Percentiles rank a stretch among this genome's conserved stretches.
These are phyloP conservation scores for Pestalotiopsis sp. DNA, from an alignment of 2,329 filamentous ascomycete genomes.

Conservation along the genomic window DNA sequence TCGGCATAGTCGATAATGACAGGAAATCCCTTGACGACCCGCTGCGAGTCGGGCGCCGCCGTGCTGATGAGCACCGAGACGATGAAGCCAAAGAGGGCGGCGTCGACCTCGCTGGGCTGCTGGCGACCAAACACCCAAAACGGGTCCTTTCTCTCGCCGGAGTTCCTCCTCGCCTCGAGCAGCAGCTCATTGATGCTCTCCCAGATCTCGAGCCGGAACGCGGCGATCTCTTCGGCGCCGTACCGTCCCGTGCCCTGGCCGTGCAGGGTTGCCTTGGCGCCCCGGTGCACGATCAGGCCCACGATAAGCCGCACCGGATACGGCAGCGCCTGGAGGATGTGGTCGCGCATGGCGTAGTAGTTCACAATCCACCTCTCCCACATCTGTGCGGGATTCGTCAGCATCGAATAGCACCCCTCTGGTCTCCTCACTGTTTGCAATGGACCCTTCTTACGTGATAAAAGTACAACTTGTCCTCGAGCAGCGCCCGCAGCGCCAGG, in stretches of 20 bases:
- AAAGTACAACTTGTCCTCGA: constrained; percentile 66
- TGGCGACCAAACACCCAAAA: constrained; percentile 62
- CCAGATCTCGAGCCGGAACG: constrained; percentile 56
- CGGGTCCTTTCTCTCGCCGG: constrained; percentile 28
- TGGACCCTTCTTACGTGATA: constrained; percentile 42
- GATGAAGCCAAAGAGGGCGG: constrained; percentile 60
- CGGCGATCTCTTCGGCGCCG: constrained; percentile 49
- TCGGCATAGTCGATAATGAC: constrained; percentile 56
- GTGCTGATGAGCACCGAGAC: constrained; percentile 51
- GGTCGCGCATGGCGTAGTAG: constrained; percentile 59
- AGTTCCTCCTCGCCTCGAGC: constrained; percentile 32
- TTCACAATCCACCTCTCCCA: constrained; percentile 63
- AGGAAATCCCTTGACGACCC: constrained; percentile 48
- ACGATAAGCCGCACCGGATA: constrained; percentile 55
- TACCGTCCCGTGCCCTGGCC: constrained; percentile 60
- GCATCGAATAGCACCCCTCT: background rate
- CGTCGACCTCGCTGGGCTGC: constrained; percentile 59
- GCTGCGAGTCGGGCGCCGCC: constrained; percentile 52
- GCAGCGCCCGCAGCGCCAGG: constrained; percentile 52
- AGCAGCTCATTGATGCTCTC: constrained; percentile 49
- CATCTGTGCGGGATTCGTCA: constrained; percentile 27
- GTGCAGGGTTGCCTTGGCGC: constrained; percentile 45
- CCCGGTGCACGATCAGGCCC: constrained; percentile 51
- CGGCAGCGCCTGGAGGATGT: constrained; percentile 49
- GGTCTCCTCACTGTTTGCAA: background rate